Evolutionary conservation across 495 filamentous ascomycete genomes (phyloP).

Genomic region (Terfezia claveryi): DNA sequence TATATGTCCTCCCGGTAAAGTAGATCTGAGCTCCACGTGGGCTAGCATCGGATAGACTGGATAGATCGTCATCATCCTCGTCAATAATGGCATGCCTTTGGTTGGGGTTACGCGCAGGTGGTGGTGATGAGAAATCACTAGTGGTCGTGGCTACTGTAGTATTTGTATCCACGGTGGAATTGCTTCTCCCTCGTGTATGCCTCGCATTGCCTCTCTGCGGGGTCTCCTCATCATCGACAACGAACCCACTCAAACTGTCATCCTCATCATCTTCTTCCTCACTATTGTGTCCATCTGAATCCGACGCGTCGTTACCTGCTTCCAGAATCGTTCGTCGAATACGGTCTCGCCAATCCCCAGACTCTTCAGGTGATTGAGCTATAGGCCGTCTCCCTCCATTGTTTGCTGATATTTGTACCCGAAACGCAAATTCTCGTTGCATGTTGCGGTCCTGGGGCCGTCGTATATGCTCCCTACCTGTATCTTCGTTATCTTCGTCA

Average conservation of each 20-base stretch:
- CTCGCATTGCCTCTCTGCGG: neutral
- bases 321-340: neutral
- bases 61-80: neutral
- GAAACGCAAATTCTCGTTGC: neutral
- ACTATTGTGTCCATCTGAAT: neutral
- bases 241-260: neutral
- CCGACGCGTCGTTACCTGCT: neutral
- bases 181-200: neutral
- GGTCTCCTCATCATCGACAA: neutral
- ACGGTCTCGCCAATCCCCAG: neutral
- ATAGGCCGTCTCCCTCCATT: neutral
- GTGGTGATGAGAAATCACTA: neutral
- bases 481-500: slow-evolving; percentile 11
- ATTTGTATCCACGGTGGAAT: neutral
- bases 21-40: neutral
- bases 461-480: too few species aligned
- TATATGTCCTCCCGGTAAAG: neutral
- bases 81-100: neutral
- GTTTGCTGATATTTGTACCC: neutral
- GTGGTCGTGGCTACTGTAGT: neutral
- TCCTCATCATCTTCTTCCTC: neutral
- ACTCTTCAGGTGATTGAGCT: neutral
- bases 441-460: too few species aligned
- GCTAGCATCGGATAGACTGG: neutral
- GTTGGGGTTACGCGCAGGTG: neutral